Conservation (phyloP, 2,329 filamentous ascomycete genomes). For the Cercospora zeina region DNA sequence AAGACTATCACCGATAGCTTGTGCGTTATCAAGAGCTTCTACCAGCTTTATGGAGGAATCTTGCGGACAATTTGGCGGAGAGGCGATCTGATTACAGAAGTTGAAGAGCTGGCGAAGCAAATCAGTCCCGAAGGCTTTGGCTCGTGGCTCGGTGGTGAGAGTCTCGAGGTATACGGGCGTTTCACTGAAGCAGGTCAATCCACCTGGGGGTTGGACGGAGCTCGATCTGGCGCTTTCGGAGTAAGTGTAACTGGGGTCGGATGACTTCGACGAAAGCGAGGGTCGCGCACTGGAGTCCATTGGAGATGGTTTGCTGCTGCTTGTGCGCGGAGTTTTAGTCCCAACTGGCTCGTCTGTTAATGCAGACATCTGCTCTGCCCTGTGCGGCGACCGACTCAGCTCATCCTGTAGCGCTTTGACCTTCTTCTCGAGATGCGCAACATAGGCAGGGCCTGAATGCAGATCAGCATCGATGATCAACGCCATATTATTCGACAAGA, state of each 20-base stretch:
- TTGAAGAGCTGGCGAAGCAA: conserved; percentile 27
- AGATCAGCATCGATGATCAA: neutral
- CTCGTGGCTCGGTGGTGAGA: conserved; percentile 27
- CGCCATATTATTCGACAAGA: neutral
- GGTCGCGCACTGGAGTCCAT: neutral
- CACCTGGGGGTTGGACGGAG: neutral
- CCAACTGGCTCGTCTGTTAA: neutral
- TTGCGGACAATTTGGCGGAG: neutral
- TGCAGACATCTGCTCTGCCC: conserved; percentile 4
- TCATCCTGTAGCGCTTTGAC: conserved; percentile 25
- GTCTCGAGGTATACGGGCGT: conserved; percentile 15
- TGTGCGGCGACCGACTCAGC: conserved; percentile 2
- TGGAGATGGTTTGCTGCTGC: neutral
- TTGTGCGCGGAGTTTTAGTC: neutral
- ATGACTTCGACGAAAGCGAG: neutral
- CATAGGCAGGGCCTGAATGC: conserved; percentile 23
- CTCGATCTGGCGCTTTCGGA: neutral
- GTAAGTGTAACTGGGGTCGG: neutral
- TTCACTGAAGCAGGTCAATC: neutral
- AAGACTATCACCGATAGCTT: conserved; percentile 12
- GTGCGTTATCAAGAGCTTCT: conserved; percentile 24
- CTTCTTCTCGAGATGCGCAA: conserved; percentile 29
- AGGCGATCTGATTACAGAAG: conserved; percentile 18
- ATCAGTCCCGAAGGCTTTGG: conserved; percentile 26
- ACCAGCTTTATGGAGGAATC: conserved; percentile 24